phyloP scores from a whole-genome alignment of 441 rosid species.

The Mallotus repandus region DNA sequence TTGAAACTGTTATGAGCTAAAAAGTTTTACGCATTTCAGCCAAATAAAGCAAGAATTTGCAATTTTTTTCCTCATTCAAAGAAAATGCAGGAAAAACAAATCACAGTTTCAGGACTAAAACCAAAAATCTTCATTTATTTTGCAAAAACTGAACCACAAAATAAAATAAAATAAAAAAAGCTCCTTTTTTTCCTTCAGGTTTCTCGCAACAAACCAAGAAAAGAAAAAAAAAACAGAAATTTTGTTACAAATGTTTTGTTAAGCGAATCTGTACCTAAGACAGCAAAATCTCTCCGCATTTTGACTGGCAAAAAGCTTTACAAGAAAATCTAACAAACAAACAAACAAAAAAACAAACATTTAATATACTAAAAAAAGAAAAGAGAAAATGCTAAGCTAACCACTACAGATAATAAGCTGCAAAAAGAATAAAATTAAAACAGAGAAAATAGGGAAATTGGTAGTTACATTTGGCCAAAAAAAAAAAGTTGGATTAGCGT shows the following conservation, averaged over 20 bases:
- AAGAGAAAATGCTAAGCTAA: neutral
- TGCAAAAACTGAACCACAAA: conserved; percentile 10
- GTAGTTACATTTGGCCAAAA: conserved; percentile 11
- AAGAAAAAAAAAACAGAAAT: neutral
- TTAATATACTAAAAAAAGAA: neutral
- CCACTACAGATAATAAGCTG: neutral
- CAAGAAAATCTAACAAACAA: conserved; percentile 4
- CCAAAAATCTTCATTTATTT: too few species aligned
- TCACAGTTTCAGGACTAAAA: too few species aligned
- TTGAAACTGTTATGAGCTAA: neutral
- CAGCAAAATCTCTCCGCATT: conserved; percentile 9
- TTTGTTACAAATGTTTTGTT: neutral
- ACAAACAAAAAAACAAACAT: neutral
- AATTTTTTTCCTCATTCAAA: too few species aligned
- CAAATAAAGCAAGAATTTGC: too few species aligned
- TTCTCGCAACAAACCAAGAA: conserved; percentile 3
- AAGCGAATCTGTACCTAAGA: conserved; percentile 9
- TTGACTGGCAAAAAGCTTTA: conserved; percentile 10
- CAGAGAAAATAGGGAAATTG: neutral
- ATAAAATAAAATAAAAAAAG: neutral
- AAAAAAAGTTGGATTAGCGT: too few species aligned
- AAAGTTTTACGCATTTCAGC: too few species aligned
- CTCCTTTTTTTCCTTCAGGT: too few species aligned
- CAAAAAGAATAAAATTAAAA: neutral
- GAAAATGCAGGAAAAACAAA: too few species aligned